Percentiles rank a stretch among this genome's conserved stretches.
Conservation (phyloP, 805 yeast species). For the Lachancea sp. region DNA sequence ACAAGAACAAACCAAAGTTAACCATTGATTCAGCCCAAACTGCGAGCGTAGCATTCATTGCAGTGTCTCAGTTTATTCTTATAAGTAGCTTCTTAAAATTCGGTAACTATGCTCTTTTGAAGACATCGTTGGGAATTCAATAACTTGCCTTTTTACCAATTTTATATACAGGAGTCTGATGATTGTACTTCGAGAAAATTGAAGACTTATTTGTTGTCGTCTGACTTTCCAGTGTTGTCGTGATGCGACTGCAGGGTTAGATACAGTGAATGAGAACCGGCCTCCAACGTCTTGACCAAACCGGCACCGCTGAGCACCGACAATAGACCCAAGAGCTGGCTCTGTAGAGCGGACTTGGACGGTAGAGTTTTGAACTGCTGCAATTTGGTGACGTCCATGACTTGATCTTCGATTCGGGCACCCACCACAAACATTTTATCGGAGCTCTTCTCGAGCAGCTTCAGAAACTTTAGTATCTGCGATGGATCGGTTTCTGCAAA, state of each 20-base stretch:
- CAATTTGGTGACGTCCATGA: conserved; percentile 47
- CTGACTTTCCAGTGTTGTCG: conserved; percentile 30
- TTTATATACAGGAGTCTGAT: conserved; percentile 4
- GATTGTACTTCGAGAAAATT: conserved; percentile 1
- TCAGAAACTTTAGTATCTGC: conserved; percentile 54
- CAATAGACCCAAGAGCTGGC: conserved; percentile 76
- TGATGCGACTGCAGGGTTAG: conserved; percentile 65
- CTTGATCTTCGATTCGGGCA: conserved; percentile 65
- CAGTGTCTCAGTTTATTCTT: not conserved
- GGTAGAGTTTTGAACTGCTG: conserved; percentile 69
- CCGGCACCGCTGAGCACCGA: conserved; percentile 88
- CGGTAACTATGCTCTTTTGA: not conserved
- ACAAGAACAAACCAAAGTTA: too few relatives aligned
- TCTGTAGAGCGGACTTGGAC: conserved; percentile 60
- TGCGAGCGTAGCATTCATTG: not conserved
- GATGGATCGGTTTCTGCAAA: conserved; percentile 67
- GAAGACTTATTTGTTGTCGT: not conserved
- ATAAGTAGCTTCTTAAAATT: not conserved
- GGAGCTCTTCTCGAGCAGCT: conserved; percentile 52
- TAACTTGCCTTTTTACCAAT: not conserved
- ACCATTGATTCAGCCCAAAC: too few relatives aligned
- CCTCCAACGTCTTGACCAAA: conserved; percentile 70
- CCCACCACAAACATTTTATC: conserved; percentile 80
- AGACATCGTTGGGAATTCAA: not conserved
- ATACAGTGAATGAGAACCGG: conserved; percentile 61